Conservation (phyloP, 164 flowering plant species). For the Vitis rotundifolia region DNA sequence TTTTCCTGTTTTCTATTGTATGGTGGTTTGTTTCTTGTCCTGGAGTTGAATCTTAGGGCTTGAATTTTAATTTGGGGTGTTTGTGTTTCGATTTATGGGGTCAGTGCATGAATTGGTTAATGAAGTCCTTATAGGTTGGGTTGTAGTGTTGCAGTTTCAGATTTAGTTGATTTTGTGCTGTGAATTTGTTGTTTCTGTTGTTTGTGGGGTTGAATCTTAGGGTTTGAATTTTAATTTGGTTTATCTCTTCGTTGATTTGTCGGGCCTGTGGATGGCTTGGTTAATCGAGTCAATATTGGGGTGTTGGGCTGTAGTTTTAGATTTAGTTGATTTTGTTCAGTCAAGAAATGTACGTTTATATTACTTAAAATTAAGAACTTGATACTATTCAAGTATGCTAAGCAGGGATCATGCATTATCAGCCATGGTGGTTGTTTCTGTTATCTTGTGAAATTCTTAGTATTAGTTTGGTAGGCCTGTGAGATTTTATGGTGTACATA, state of each 20-base stretch:
- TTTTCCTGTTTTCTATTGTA: not conserved
- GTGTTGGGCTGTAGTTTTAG: not conserved
- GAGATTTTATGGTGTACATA: not conserved
- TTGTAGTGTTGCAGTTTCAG: not conserved
- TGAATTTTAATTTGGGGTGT: not conserved
- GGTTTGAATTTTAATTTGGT: not conserved
- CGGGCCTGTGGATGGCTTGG: not conserved
- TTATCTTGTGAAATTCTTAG: not conserved
- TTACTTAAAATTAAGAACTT: not conserved
- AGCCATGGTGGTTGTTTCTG: not conserved
- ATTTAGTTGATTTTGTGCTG: no score
- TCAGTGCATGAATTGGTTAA: not conserved
- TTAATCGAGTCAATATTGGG: not conserved
- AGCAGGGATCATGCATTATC: not conserved
- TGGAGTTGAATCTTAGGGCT: not conserved
- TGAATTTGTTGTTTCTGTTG: no score
- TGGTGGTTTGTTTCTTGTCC: not conserved
- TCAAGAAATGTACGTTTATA: not conserved
- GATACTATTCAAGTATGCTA: not conserved
- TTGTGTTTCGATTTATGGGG: not conserved
- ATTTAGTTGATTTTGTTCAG: no score
- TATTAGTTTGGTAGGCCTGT: not conserved
- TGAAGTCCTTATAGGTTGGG: not conserved
- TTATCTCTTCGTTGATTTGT: not conserved
- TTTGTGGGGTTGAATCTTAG: slow-evolving; percentile 4